Evolutionary conservation across 2,329 filamentous ascomycete species (phyloP), one percentile per base, ranked within the genome.

Genomic region (Monilinia fructicola): DNA sequence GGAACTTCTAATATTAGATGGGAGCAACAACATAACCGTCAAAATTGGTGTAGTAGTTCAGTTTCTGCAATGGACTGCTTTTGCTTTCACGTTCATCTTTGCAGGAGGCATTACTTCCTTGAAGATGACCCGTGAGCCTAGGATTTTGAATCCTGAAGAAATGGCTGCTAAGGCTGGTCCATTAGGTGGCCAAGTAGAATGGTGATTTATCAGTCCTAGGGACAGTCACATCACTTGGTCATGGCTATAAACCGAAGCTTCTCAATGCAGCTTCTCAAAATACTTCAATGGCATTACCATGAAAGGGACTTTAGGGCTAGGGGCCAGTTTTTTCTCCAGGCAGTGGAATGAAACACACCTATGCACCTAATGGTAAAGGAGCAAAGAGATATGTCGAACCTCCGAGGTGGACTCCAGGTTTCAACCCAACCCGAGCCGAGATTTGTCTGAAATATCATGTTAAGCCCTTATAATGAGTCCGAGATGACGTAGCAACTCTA

Each of bases 31-130:
- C n/a, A n/a, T 65, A 10, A 56, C 53, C 7, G 53, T 65, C 12
- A 48, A 65, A 2, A 38, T 58, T 14, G 54, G 54, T 9, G 28
- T 58, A 9, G 52, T 21, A 23, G 26, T 65, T 2, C 63, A 58
- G 11, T 56, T 59, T 10, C 3, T 65, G 23, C 54, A 59, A 28
- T 65, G 54, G 54, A 50, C 54, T 9, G 63, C 63, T 35, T 65
- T 65, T 12, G 54, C 48, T 23, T 56, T 65, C 14, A 50, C 42
- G 11, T 65, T 65, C 9, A 2, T 65, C 52, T 65, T 52, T 28
- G 53, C 42, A 3, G 40, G 38, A 14, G 54, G 44, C 9, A 26
- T 59, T 2, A 59, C 54, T n/a, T 21, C 44, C 5, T 12, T 52
- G n/a, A 31, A 52, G n/a, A 50, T 59, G 28, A 40, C 54, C 9